Evolutionary conservation across 495 filamentous ascomycete species (phyloP), one percentile per base, ranked within the genome.

Genomic region (Aspergillus coremiiformis): DNA sequence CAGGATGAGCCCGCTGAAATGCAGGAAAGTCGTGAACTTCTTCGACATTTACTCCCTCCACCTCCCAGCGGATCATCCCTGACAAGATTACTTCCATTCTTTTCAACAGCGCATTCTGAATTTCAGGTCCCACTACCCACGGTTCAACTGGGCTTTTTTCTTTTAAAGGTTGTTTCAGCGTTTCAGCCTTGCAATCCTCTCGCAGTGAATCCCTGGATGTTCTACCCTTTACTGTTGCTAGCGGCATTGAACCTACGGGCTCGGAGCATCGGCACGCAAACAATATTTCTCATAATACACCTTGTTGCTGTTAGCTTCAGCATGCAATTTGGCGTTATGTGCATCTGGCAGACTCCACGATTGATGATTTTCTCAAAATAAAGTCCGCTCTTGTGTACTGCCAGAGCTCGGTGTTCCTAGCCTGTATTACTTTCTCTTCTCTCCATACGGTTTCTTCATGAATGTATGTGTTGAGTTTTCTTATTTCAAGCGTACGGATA

Each of bases 101-200:
- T 29, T 15, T 26, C 29, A 9, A 23, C 22, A 6, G 7, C 35
- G 5, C 30, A 50, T 27, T 60, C 22, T 41, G 46, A 49, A 11
- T 59, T 55, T 43, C 53, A 63, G 15, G 53, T 68, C 5, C 49
- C 64, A 1, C 49, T 71, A 1, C 55, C 65, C 4, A 50, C 64
- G 17, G 63, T 71, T 39, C 63, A 76, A 44, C 48, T 75, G 5
- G 54, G 58, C 0, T 37, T 84, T 4, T 84, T 87, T 55, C 62
- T 82, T 7, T 30, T 73, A 19, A 87, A 89, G 57, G 56, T 81
- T 0, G 62, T 71, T 17, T 77, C 78, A 2, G 58, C 82, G 1
- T 75, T 76, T 10, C 67, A 75, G 48, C 77, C 81, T 5, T 90
- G 86, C 64, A 71, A 71, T 12, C 85, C 86, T 0, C 65, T 78